Evolutionary conservation across 2,329 filamentous ascomycete species (phyloP).

Genomic region (Fusarium sublunatum): DNA sequence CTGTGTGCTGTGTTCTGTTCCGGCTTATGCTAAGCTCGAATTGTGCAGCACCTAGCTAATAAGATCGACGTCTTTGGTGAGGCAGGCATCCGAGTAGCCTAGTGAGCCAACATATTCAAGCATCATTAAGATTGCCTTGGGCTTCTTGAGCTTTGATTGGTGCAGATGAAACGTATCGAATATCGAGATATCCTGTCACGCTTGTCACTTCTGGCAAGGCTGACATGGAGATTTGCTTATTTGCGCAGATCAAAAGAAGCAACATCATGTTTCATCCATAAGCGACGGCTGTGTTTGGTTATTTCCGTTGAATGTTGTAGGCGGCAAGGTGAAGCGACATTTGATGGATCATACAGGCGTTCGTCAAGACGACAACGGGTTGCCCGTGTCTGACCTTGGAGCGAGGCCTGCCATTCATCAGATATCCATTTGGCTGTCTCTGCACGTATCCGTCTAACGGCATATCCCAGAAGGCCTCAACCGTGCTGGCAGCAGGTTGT

Average conservation of each 20-base stretch:
- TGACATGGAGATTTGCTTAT: slow-evolving; percentile 33
- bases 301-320: neutral
- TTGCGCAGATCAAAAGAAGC: slow-evolving; percentile 19
- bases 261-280: slow-evolving; percentile 31
- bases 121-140: slow-evolving; percentile 7
- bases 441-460: slow-evolving; percentile 36
- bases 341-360: slow-evolving; percentile 7
- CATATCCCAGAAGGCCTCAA: slow-evolving; percentile 38
- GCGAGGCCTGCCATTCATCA: slow-evolving; percentile 39
- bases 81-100: slow-evolving; percentile 28
- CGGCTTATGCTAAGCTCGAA: slow-evolving; percentile 31
- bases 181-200: slow-evolving; percentile 28
- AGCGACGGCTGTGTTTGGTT: slow-evolving; percentile 6
- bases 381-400: slow-evolving; percentile 28
- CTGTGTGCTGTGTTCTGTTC: neutral
- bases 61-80: slow-evolving; percentile 41
- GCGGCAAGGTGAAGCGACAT: slow-evolving; percentile 18
- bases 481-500: slow-evolving; percentile 42
- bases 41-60: slow-evolving; percentile 41
- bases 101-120: slow-evolving; percentile 33
- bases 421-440: slow-evolving; percentile 35
- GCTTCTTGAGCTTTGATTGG: slow-evolving; percentile 37
- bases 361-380: slow-evolving; percentile 5
- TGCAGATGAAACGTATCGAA: slow-evolving; percentile 22
- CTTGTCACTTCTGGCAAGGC: slow-evolving; percentile 29